Conservation (phyloP, 2,329 filamentous ascomycete species). For the Alternaria arbusti region DNA sequence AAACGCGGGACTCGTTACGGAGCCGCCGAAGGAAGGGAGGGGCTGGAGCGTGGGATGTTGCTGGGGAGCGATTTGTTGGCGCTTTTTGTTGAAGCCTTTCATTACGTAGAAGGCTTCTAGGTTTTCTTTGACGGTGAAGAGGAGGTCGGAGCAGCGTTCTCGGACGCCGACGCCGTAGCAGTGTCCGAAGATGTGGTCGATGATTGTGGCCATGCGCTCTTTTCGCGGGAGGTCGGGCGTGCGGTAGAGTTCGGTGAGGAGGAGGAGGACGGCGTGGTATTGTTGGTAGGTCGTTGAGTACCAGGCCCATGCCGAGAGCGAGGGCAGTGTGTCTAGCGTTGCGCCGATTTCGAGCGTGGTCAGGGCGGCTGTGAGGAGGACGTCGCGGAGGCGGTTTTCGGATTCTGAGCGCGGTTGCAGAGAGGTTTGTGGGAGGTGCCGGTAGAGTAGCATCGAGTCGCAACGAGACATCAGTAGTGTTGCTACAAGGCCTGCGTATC, state of each 20-base stretch:
- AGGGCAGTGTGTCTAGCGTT: conserved; percentile 47
- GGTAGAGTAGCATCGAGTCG: conserved; percentile 49
- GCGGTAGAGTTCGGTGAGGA: conserved; percentile 48
- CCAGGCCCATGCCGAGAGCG: conserved; percentile 45
- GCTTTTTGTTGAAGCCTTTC: conserved; percentile 45
- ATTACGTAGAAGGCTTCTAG: conserved; percentile 49
- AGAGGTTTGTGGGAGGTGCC: conserved; percentile 46
- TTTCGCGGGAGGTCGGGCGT: conserved; percentile 44
- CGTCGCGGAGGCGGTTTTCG: conserved; percentile 45
- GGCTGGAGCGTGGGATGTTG: conserved; percentile 40
- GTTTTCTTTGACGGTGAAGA: conserved; percentile 49
- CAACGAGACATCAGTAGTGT: conserved; percentile 48
- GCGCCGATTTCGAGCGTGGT: conserved; percentile 49
- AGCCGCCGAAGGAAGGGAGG: conserved; percentile 20
- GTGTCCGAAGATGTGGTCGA: conserved; percentile 49
- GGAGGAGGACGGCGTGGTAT: conserved; percentile 46
- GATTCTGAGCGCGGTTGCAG: conserved; percentile 43
- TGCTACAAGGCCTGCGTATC: conserved; percentile 47
- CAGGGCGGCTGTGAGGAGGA: conserved; percentile 45
- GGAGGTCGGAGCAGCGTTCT: conserved; percentile 43
- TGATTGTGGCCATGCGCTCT: conserved; percentile 48
- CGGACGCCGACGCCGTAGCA: conserved; percentile 47
- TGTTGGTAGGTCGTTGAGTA: conserved; percentile 49
- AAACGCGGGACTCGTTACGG: conserved; percentile 18
- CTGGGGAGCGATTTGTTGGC: conserved; percentile 26